A percentile compares a stretch with the other conserved stretches of the same genome.
Evolutionary conservation across 2,329 filamentous ascomycete genomes (phyloP).

Genomic region (Penicillium sp.): DNA sequence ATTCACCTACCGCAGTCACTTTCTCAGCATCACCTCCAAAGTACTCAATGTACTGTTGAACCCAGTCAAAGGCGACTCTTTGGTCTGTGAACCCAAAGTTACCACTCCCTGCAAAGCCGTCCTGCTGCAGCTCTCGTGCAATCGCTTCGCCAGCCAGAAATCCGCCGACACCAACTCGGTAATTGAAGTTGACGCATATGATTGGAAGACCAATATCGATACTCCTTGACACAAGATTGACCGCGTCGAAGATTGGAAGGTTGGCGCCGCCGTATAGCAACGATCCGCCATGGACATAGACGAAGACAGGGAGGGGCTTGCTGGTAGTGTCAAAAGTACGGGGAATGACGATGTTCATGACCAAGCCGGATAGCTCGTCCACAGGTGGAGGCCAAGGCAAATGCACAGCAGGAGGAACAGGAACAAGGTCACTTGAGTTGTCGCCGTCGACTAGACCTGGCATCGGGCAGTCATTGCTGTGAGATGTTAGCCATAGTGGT

Average conservation of each 20-base stretch:
- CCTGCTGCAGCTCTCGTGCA: slow-evolving; percentile 24
- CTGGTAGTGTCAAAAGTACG: slow-evolving; percentile 6
- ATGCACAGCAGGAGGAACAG: slow-evolving; percentile 31
- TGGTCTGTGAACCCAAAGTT: slow-evolving; percentile 52
- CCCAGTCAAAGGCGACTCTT: slow-evolving; percentile 43
- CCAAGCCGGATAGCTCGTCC: slow-evolving; percentile 32
- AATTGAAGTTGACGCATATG: slow-evolving; percentile 37
- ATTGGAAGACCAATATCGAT: slow-evolving; percentile 31
- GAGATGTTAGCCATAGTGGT: background rate
- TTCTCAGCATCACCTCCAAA: slow-evolving; percentile 43
- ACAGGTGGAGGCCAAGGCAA: slow-evolving; percentile 17
- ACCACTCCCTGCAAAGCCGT: slow-evolving; percentile 32
- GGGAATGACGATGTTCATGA: slow-evolving; percentile 37
- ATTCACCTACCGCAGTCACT: slow-evolving; percentile 40
- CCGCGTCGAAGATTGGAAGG: slow-evolving; percentile 34
- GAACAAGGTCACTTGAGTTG: slow-evolving; percentile 31
- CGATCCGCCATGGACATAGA: slow-evolving; percentile 37
- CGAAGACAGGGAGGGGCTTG: slow-evolving; percentile 29
- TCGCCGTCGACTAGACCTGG: slow-evolving; percentile 28
- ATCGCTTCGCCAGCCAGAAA: slow-evolving; percentile 31
- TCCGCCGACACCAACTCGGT: slow-evolving; percentile 36
- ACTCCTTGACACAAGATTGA: slow-evolving; percentile 35
- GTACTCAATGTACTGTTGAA: slow-evolving; percentile 39
- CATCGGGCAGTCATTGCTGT: slow-evolving; percentile 32
- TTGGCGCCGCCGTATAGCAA: slow-evolving; percentile 37